A percentile compares a stretch with the other conserved stretches of the same genome.
Evolutionary conservation across 805 yeast species (phyloP).

Genomic region (Myxozyma lipomycoides): DNA sequence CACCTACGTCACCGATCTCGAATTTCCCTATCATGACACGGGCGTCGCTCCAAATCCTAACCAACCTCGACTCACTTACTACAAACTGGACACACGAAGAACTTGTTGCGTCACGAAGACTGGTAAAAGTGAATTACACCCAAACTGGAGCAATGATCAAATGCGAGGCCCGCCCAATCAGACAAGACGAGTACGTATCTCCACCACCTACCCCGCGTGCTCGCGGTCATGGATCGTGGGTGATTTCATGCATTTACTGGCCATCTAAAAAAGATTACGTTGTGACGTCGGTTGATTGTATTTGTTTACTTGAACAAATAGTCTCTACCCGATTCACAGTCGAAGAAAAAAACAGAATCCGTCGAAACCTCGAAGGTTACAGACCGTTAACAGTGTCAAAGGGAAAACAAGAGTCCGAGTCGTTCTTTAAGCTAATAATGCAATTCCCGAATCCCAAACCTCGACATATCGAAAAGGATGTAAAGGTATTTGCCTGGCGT

Average conservation of each 20-base stretch:
- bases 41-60: slow-evolving; percentile 34
- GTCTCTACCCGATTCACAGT: slow-evolving; percentile 54
- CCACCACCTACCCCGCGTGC: not conserved
- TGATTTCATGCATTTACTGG: slow-evolving; percentile 52
- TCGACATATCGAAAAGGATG: slow-evolving; percentile 64
- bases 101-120: slow-evolving; percentile 42
- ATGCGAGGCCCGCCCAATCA: slow-evolving; percentile 32
- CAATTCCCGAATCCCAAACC: slow-evolving; percentile 60
- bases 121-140: slow-evolving; percentile 43
- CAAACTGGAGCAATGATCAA: slow-evolving; percentile 31
- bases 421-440: slow-evolving; percentile 52
- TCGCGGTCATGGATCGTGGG: slow-evolving; percentile 23
- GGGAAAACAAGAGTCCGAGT: slow-evolving; percentile 39
- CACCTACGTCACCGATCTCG: slow-evolving; percentile 9
- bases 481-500: slow-evolving; percentile 62
- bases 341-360: slow-evolving; percentile 65
- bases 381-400: slow-evolving; percentile 59
- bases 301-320: slow-evolving; percentile 52
- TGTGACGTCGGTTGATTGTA: slow-evolving; percentile 64
- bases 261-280: slow-evolving; percentile 46
- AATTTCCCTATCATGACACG: slow-evolving; percentile 9
- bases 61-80: slow-evolving; percentile 40
- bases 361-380: slow-evolving; percentile 62
- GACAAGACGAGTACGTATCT: slow-evolving; percentile 15
- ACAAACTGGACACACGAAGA: slow-evolving; percentile 49